Base-by-base conservation (phyloP, 1,139 yeast genomes). In the Sugiyamaella sp. region DNA sequence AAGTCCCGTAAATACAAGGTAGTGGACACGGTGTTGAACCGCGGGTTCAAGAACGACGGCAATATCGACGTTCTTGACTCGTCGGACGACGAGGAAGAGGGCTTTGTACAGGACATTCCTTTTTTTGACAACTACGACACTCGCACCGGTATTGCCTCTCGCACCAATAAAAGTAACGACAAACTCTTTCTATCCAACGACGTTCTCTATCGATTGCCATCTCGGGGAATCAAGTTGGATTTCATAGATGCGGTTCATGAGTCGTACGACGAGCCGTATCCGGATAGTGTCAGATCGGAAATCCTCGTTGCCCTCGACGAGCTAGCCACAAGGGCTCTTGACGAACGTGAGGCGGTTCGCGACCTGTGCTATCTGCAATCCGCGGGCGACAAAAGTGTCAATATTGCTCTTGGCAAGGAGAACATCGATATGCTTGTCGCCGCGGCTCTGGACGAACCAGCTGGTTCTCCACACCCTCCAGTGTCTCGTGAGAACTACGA, bases 151-250 rank as follows among this genome's bases (percentile, higher is more conserved):
- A 71, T 84, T 2, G 69, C 75, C 9, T 81, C 86, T 2, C 71
- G 67, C 1, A 66, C 76, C 5, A 63, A 70, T 21, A 66, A 77
- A 49, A 17, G 40, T 12, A 21, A 41, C 5, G 65, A 71, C 14
- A 73, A 74, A 58, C 63, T 75, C 2, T 70, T 79, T 53, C 74
- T 77, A 32, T 69, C 78, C 21, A 76, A 79, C 42, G 77, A 81
- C 32, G 76, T 81, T 50, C 76, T 86, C 0, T 86, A 84, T 67
- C 73, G 86, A 55, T 59, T 90, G 1, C 88, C 90, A 0, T 96
- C 89, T 61, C 77, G 78, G 46, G 86, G 89, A 63, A 77, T 93
- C 3, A 71, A 86, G 46, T 71, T 90, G 29, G 96, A 91, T 67
- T 93, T 93, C 66, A 69, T 88, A 35, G 81, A 81, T 46, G 55